Evolutionary conservation across 2,329 filamentous ascomycete genomes (phyloP), one percentile per base, ranked within the genome.

Genomic region (Huntiella savannae): DNA sequence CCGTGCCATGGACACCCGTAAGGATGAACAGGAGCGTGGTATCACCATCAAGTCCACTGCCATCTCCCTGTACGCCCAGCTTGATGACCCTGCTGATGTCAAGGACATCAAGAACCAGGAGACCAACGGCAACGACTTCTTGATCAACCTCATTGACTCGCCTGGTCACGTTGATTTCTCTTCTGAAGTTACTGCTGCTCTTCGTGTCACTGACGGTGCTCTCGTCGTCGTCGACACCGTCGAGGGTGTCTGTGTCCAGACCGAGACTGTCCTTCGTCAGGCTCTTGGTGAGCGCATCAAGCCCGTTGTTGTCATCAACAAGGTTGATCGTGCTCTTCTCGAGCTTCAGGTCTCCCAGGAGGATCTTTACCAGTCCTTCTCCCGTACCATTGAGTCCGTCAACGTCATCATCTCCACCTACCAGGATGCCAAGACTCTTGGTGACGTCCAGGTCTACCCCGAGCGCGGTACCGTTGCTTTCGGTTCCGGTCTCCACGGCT

Each of bases 121-220:
- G 70, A 82, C 84, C 57, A 75, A 86, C 53, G 91, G 91, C 67
- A 82, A 80, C 66, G 85, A 94, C 66, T 98, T 98, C 82, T 75
- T 98, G 75, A 92, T 98, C 80, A 98, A 98, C 81, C 77, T 98
- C 70, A 98, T 98, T 67, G 91, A 98, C 71, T 98, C 91, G 51
- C 91, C 91, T 53, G 91, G 91, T 77, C 91, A 98, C 88, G 91
- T 98, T 73, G 91, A 98, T 73, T 98, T 98, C 81, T 98, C 91
- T 37, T 98, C 91, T 56, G 91, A 98, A 67, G 91, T 98, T 64
- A 98, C 91, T 63, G 91, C 91, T 65, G 91, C 91, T 64, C 88
- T 98, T 62, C 91, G 91, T 85, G 91, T 98, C 70, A 98, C 91
- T 59, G 91, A 98, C 62, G 91, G 91, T 84, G 91, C 91, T 60